Base-by-base conservation (phyloP, 2,329 filamentous ascomycete genomes). In the Penicillium sp. region DNA sequence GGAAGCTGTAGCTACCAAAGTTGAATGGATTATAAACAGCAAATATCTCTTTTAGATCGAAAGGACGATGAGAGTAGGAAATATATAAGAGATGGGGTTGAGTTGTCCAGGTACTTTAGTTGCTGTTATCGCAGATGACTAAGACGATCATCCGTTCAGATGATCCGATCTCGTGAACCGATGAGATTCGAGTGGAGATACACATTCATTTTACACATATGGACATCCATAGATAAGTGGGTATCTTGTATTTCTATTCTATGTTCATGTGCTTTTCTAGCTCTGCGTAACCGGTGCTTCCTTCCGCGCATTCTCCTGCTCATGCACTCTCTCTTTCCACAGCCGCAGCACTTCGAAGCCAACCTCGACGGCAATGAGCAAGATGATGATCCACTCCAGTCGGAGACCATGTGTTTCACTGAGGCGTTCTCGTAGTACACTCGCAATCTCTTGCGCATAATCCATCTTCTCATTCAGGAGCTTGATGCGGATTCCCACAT, bases 401-500 rank as follows among this genome's bases (percentile, higher is more conserved):
- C 89, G 79, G 27, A 91, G 82, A 13, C 89, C 87, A 66, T 97
- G 90, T 67, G 89, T 89, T 75, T 97, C 91, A 66, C 88, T 95
- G 47, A 95, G 78, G 66, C 91, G 84, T 69, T 96, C 89, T 50
- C 93, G 79, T 53, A 97, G 73, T 13, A 97, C 91, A 45, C 79
- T 88, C 6, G 93, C 90, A 67, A 96, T 96, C 69, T 97, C 92
- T 64, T 93, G 88, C 1, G 92, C 93, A 68, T 98, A 97, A 65
- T 95, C 92, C 82, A 98, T 95, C 75, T 95, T 95, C 73, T 95
- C 89, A 68, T 98, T 98, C 59, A 97, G 73, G 15, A 89, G 84
- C 62, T 88, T 88, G 72, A 97, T 97, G 44, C 93, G 81, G 24
- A 93, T 88, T 29, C 88, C 88, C 23, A 97, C 91, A 69, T 97